Evolutionary conservation across 2,329 filamentous ascomycete species (phyloP).

Genomic region (Fusarium odoratissimum): DNA sequence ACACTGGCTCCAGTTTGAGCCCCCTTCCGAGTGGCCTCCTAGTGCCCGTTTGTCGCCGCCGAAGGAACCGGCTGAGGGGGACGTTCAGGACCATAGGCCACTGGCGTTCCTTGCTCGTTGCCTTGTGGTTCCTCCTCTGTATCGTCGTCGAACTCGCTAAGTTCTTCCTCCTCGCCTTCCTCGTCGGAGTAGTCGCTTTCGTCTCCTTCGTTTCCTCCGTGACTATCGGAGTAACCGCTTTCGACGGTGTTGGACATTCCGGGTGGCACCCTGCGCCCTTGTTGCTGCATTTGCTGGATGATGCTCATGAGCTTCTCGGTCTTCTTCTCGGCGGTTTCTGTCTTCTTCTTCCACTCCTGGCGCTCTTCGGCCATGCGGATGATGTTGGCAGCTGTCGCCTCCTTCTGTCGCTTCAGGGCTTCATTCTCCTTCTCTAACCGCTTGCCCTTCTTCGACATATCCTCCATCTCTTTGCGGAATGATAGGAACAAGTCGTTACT

Average conservation of each 20-base stretch:
- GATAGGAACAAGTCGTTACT: constrained; percentile 97
- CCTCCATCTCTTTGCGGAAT: constrained; percentile 98
- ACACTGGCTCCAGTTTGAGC: constrained; percentile 25
- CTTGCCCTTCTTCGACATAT: constrained; percentile 99
- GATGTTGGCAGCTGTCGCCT: constrained; percentile 93
- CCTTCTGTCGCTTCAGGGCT: constrained; percentile 89
- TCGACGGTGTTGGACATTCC: constrained; percentile 71
- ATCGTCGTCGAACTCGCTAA: constrained; percentile 74
- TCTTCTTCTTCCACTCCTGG: constrained; percentile 81
- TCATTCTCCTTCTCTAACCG: constrained; percentile 97
- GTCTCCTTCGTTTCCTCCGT: constrained; percentile 62
- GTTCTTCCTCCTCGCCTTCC: constrained; percentile 71
- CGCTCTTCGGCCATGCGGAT: constrained; percentile 97
- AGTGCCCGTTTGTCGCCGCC: constrained; percentile 58
- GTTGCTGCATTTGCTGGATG: constrained; percentile 95
- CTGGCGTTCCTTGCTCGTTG: constrained; percentile 50
- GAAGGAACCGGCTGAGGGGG: constrained; percentile 54
- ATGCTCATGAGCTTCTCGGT: constrained; percentile 93
- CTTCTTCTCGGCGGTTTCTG: constrained; percentile 69
- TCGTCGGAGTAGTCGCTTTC: constrained; percentile 75
- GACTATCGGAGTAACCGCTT: constrained; percentile 66
- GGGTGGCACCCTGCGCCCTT: constrained; percentile 81
- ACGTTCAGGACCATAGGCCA: constrained; percentile 61
- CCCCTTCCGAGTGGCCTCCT: constrained; percentile 45
- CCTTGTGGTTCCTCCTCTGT: constrained; percentile 63